A percentile compares a stretch with the other conserved stretches of the same genome.
Conservation (phyloP, 352 stramenopile genomes). For the Discostella stelligera region DNA sequence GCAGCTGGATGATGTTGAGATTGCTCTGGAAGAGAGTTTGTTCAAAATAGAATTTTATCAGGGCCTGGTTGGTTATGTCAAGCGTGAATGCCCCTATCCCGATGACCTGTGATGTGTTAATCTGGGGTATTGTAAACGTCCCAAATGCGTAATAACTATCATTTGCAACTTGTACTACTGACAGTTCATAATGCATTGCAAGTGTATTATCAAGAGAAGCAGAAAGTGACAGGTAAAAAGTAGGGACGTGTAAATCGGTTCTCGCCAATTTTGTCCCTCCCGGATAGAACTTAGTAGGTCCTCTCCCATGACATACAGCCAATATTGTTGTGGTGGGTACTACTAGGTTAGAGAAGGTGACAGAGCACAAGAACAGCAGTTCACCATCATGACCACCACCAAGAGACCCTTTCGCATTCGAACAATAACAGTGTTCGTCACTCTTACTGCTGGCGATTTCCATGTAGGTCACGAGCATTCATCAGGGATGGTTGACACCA, state of each 20-base stretch:
- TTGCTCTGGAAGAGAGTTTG: conserved; percentile 50
- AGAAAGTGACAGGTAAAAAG: too few relatives aligned
- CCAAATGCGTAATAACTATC: too few relatives aligned
- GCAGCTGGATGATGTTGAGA: conserved; percentile 61
- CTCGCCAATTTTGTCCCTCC: too few relatives aligned
- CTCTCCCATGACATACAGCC: too few relatives aligned
- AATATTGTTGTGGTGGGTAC: too few relatives aligned
- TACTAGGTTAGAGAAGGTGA: too few relatives aligned
- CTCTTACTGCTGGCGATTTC: conserved; percentile 47
- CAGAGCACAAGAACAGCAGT: background rate
- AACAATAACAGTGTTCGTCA: conserved; percentile 62
- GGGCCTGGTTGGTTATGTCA: conserved; percentile 41
- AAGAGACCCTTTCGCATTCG: conserved; percentile 50
- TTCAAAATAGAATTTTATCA: conserved; percentile 45
- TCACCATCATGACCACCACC: background rate
- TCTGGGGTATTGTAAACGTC: too few relatives aligned
- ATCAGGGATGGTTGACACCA: background rate
- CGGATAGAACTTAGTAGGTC: too few relatives aligned
- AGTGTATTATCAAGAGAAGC: too few relatives aligned
- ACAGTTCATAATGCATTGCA: too few relatives aligned
- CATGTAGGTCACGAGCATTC: background rate
- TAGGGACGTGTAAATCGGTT: too few relatives aligned
- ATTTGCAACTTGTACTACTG: too few relatives aligned
- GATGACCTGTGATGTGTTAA: background rate
- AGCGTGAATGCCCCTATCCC: conserved; percentile 25